Base-by-base conservation (phyloP, 768 basidiomycete species). In the Sporobolomyces pararoseus region DNA sequence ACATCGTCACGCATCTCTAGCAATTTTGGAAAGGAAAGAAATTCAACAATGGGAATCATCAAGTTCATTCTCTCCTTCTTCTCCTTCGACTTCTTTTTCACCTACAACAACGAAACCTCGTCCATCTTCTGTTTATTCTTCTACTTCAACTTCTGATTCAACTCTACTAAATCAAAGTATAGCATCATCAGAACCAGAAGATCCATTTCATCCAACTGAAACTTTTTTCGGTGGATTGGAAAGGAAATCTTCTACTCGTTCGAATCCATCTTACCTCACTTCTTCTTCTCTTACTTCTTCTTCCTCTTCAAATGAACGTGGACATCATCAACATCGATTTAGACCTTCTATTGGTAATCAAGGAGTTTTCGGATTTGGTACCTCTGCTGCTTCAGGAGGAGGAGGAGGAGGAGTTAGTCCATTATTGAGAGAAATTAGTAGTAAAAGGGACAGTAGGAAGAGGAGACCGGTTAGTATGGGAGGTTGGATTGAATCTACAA, bases 191-290 rank as follows among this genome's bases (percentile, higher is more conserved):
- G 37, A 31, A 29, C n/a, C 14, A 12, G 47, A 19, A 7, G 67
- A 68, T 25, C 68, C 68, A 13, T 65, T 65, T 29, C 63, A 65
- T 29, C 63, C 68, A 6, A 70, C 68, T 3, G 50, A 32, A 4
- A 54, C 49, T 19, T 65, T 42, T 34, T 70, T 70, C 19, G 68
- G 68, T 47, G 68, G 68, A 3, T 44, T 70, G 31, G 68, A 70
- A 9, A 35, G 68, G 3, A 57, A 63, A 29, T 27, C 25, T 3
- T 34, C 68, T 29, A 37, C 63, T 14, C 6, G 44, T 2, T 65
- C 63, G 5, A 46, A 14, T 42, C 7, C 46, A 14, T 58, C 64
- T 9, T 27, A 39, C 14, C 31, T n/a, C 19, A 7, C 31, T 39
- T 35, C 57, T n/a, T n/a, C n/a, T n/a, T n/a, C n/a, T n/a, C n/a